These are phyloP conservation scores for Cryptococcus sp. DNA, from an alignment of 1,284 basidiomycete genomes.

Conservation along the genomic window DNA sequence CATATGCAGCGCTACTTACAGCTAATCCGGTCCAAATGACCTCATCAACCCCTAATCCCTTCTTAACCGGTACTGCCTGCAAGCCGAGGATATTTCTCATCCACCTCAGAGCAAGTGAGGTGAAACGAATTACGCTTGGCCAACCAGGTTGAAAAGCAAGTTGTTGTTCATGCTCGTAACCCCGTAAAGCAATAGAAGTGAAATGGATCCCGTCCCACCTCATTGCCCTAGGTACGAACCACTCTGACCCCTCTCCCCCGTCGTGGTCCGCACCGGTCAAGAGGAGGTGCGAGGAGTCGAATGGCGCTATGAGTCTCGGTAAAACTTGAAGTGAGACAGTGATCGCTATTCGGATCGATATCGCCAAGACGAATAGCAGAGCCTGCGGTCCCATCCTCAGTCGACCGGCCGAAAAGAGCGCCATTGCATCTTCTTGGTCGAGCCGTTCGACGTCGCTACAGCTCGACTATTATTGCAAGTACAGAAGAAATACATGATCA, in stretches of 20 bases:
- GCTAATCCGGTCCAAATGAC: conserved; percentile 35
- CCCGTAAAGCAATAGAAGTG: conserved; percentile 60
- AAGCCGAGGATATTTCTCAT: too few relatives aligned
- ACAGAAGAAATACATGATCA: too few relatives aligned
- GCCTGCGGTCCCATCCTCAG: neutral
- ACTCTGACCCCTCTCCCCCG: too few relatives aligned
- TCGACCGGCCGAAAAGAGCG: neutral
- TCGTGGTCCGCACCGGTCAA: neutral
- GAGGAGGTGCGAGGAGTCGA: conserved; percentile 38
- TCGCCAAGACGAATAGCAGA: conserved; percentile 11
- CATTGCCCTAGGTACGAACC: neutral
- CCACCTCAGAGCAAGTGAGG: conserved; percentile 19
- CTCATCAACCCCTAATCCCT: conserved; percentile 17
- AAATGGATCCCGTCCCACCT: conserved; percentile 93
- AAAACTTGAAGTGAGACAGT: conserved; percentile 20
- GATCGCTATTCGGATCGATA: conserved; percentile 15
- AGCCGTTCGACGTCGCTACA: too few relatives aligned
- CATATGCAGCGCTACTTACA: conserved; percentile 34
- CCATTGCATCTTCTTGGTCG: too few relatives aligned
- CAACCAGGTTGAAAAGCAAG: conserved; percentile 84
- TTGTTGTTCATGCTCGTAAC: conserved; percentile 76
- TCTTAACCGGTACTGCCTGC: neutral
- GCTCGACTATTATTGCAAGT: too few relatives aligned
- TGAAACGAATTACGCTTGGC: conserved; percentile 60
- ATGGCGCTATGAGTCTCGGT: conserved; percentile 19